Base-by-base conservation (phyloP, 192 early-diverging fungal species). In the Coemansia interrupta region DNA sequence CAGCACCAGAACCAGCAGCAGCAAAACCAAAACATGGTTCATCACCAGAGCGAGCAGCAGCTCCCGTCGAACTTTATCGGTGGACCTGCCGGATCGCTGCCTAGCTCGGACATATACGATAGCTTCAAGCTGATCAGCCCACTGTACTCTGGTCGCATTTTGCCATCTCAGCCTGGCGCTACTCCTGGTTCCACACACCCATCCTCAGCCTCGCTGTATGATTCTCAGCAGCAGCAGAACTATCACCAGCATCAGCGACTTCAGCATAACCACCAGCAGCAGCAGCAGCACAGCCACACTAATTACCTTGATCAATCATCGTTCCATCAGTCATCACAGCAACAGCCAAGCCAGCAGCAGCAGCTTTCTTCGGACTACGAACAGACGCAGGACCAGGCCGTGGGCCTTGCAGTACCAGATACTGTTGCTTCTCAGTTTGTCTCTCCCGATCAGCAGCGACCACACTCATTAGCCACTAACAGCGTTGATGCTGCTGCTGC, bases 91-190 rank as follows among this genome's bases (percentile, higher is more conserved):
- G 58, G 62, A 2, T 32, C 60, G 29, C 59, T 74, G 4, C 72
- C 72, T 0, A 54, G 64, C 22, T 42, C 65, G 13, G 70, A 78
- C 15, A 45, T 78, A 11, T 78, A 70, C 42, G 44, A 61, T 29
- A 55, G 60, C 24, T 68, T 78, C 53, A 78, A 78, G 66, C 72
- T 78, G 26, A 78, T 78, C 58, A 78, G 41, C 49, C 68, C 70
- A n/a, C 55, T 72, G 36, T 78, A 78, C 29, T 56, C 58, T 1
- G 65, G 61, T 15, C 75, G 75, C 12, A 50, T 72, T n/a, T 36
- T 78, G 4, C 61, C 67, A 19, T 41, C 64, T 5, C 66, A 64
- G 51, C 26, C 36, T 14, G 46, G 20, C 4, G 22, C 39, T 12
- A 40, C 44, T 9, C 36, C 50, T 14, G 66, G 55, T 19, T 56